phyloP scores from a whole-genome alignment of 768 basidiomycete genomes.

The Coprinopsis sp. region DNA sequence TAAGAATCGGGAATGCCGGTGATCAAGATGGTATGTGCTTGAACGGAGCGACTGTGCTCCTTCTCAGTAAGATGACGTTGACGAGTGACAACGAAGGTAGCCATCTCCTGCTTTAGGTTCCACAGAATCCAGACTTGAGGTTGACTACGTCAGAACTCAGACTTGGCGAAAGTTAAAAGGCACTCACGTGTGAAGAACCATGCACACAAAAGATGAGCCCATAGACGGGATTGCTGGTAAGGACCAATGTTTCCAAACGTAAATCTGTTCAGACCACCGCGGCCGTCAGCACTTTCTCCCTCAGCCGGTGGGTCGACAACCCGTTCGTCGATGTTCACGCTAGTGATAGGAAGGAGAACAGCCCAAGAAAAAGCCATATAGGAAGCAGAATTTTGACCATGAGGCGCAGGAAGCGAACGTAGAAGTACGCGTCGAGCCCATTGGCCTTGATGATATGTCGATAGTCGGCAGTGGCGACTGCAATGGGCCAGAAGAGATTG shows the following conservation, averaged over 20 bases:
- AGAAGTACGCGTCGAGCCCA: slow-evolving; percentile 91
- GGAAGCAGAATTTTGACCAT: slow-evolving; percentile 80
- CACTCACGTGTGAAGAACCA: slow-evolving; percentile 75
- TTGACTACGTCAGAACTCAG: not conserved
- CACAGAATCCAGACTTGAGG: slow-evolving; percentile 82
- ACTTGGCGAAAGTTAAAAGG: not conserved
- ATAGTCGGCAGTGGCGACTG: slow-evolving; percentile 60
- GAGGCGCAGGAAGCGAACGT: slow-evolving; percentile 83
- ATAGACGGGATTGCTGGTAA: slow-evolving; percentile 53
- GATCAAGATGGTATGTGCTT: slow-evolving; percentile 87
- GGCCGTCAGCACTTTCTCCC: not conserved
- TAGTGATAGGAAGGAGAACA: slow-evolving; percentile 73
- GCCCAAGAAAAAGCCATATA: slow-evolving; percentile 91
- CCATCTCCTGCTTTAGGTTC: slow-evolving; percentile 78
- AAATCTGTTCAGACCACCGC: slow-evolving; percentile 58
- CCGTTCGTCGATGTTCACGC: slow-evolving; percentile 43
- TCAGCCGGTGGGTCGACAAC: slow-evolving; percentile 24
- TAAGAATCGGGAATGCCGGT: slow-evolving; percentile 83
- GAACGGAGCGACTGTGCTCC: slow-evolving; percentile 68
- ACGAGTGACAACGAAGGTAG: slow-evolving; percentile 70
- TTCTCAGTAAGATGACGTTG: slow-evolving; percentile 79
- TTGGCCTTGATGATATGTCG: slow-evolving; percentile 59
- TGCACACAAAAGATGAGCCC: slow-evolving; percentile 72
- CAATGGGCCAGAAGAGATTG: slow-evolving; percentile 58
- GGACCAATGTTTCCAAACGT: slow-evolving; percentile 74